Conservation (phyloP, 2,329 filamentous ascomycete genomes). For the Exophiala oligosperma region DNA sequence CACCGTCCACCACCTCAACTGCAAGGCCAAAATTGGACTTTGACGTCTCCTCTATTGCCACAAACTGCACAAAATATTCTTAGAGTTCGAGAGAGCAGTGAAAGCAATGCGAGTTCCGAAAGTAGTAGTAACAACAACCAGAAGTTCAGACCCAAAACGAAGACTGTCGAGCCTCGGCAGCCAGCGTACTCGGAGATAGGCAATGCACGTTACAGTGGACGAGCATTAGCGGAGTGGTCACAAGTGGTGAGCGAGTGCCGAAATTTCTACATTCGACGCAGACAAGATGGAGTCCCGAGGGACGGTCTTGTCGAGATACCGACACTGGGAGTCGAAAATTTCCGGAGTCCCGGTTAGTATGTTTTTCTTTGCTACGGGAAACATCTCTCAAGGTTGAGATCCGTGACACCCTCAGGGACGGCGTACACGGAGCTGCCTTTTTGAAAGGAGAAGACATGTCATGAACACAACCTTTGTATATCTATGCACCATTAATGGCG, state of each 20-base stretch:
- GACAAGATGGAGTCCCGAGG: conserved; percentile 60
- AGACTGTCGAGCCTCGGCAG: conserved; percentile 24
- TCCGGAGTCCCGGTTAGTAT: conserved; percentile 42
- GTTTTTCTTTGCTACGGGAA: not conserved
- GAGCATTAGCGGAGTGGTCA: conserved; percentile 65
- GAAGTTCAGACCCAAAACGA: conserved; percentile 17
- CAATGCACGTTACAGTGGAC: conserved; percentile 59
- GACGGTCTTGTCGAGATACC: conserved; percentile 62
- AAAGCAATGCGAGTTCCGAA: conserved; percentile 6
- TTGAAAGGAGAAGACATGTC: too few species aligned
- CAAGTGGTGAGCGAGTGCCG: conserved; percentile 63
- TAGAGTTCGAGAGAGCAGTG: conserved; percentile 22
- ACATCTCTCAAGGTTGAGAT: too few species aligned
- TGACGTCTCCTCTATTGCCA: conserved; percentile 59
- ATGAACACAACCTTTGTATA: too few species aligned
- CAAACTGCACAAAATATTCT: conserved; percentile 56
- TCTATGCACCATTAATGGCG: too few species aligned
- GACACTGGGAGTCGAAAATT: conserved; percentile 61
- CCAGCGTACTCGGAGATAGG: conserved; percentile 35
- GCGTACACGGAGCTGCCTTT: too few species aligned
- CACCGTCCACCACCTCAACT: conserved; percentile 52
- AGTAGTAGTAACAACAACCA: conserved; percentile 11
- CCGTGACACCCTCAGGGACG: too few species aligned
- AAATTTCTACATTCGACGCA: conserved; percentile 63
- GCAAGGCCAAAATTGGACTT: conserved; percentile 52